phyloP scores from a whole-genome alignment of 257 asterid species.

The Plantago major region DNA sequence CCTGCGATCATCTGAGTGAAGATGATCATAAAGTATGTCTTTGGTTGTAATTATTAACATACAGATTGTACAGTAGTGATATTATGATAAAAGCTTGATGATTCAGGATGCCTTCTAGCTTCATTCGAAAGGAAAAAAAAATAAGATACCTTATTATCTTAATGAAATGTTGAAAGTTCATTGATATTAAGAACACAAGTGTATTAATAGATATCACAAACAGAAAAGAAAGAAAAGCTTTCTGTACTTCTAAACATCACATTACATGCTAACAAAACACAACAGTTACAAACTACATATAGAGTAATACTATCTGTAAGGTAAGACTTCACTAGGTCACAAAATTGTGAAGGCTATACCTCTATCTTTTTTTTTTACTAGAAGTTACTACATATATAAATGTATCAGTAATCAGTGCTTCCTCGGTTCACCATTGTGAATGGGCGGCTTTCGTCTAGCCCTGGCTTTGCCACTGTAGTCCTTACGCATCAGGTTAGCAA shows the following conservation, averaged over 20 bases:
- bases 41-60: too few relatives aligned
- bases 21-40: too few relatives aligned
- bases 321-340: constrained; percentile 43
- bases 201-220: constrained; percentile 18
- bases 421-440: constrained; percentile 58
- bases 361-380: constrained; percentile 14
- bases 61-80: background rate
- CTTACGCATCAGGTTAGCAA: constrained; percentile 41
- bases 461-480: constrained; percentile 37
- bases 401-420: constrained; percentile 17
- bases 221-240: background rate
- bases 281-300: background rate
- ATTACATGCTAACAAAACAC: constrained; percentile 17
- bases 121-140: too few relatives aligned
- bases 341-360: constrained; percentile 66
- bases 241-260: constrained; percentile 22
- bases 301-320: constrained; percentile 6
- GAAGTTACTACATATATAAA: background rate
- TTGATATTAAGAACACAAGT: constrained; percentile 8
- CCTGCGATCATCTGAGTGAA: too few relatives aligned
- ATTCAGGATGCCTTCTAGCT: background rate
- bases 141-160: background rate
- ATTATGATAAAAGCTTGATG: background rate
- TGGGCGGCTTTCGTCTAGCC: constrained; percentile 51
- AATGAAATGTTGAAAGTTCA: background rate